These are phyloP conservation scores for Zhuliangozyma blackwelliae DNA, from an alignment of 1,139 yeast species.

Conservation along the genomic window DNA sequence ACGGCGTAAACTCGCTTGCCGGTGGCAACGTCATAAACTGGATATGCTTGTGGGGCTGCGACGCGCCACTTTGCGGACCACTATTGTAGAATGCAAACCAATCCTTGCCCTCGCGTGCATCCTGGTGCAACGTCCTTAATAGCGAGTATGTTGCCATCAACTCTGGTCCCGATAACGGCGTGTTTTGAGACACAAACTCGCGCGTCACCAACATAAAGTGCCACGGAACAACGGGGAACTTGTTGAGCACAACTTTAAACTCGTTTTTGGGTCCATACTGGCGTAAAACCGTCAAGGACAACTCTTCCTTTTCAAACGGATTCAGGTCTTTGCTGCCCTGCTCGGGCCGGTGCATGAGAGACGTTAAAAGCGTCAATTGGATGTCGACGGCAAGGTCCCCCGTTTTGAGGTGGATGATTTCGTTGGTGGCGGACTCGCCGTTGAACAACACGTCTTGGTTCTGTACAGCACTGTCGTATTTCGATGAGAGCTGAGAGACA, in stretches of 20 bases:
- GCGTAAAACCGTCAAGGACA: conserved; percentile 60
- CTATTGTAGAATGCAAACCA: conserved; percentile 82
- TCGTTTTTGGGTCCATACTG: conserved; percentile 44
- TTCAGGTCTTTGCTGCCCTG: conserved; percentile 38
- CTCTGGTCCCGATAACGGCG: conserved; percentile 69
- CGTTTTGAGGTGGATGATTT: conserved; percentile 15
- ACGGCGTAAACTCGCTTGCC: conserved; percentile 45
- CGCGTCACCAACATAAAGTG: conserved; percentile 79
- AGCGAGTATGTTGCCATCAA: conserved; percentile 55
- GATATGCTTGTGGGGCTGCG: conserved; percentile 88
- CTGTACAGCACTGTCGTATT: conserved; percentile 26
- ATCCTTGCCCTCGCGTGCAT: conserved; percentile 18
- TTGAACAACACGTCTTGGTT: conserved; percentile 24
- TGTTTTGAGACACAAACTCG: conserved; percentile 63
- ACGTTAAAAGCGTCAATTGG: conserved; percentile 31
- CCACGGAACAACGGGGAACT: conserved; percentile 75
- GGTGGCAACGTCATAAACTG: conserved; percentile 75
- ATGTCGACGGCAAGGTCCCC: conserved; percentile 16
- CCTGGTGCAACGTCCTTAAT: conserved; percentile 26
- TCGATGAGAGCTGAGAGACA: conserved; percentile 16
- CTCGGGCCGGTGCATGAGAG: conserved; percentile 59
- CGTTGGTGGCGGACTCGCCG: conserved; percentile 25
- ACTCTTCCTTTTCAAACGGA: conserved; percentile 82
- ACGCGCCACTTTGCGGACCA: conserved; percentile 86
- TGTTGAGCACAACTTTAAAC: conserved; percentile 70